Base-by-base conservation (phyloP, 768 basidiomycete genomes). In the Suillus fuscotomentosus region DNA sequence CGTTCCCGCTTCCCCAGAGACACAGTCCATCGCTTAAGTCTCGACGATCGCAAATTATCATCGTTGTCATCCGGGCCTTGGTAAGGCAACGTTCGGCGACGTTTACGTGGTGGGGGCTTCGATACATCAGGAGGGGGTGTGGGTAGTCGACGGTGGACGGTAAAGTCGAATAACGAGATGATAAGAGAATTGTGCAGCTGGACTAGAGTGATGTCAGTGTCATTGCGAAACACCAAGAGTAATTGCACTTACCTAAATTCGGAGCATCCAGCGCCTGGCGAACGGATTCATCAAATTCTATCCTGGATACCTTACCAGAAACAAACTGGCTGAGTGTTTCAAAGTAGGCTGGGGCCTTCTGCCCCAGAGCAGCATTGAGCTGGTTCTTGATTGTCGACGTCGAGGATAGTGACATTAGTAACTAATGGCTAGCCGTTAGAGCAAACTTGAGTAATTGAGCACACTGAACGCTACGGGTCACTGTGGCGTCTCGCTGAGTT, bases 171-270 rank as follows among this genome's bases (percentile, higher is more conserved):
- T 17, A 94, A 76, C 2, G 92, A 92, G 38, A 94, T 92, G 42
- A 94, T 87, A 39, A 94, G 81, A 13, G 92, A 87, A 74, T 94
- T 94, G 72, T 94, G 92, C 2, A 93, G 78, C 74, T 92, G 91
- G 36, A 92, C 89, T 89, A 66, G n/a, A 50, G 11, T 63, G 39
- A 65, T 31, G 63, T 72, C 27, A 70, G 70, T 36, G 14, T n/a
- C 13, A 48, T 38, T 17, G 43, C 54, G 22, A 34, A 17, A 22
- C 60, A 34, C n/a, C 36, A 38, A 39, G 55, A 51, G 24, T 22
- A 55, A 59, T 36, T 10, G n/a, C 47, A 74, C 71, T 22, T 42
- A 81, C 83, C 77, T 27, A 91, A 81, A 60, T 81, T 83, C 27
- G 87, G 81, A 1, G 84, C 82, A 69, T 86, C 86, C 41, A 94